Evolutionary conservation across 148 eudicot genomes (phyloP).

Genomic region (Mesembryanthemum crystallinum): DNA sequence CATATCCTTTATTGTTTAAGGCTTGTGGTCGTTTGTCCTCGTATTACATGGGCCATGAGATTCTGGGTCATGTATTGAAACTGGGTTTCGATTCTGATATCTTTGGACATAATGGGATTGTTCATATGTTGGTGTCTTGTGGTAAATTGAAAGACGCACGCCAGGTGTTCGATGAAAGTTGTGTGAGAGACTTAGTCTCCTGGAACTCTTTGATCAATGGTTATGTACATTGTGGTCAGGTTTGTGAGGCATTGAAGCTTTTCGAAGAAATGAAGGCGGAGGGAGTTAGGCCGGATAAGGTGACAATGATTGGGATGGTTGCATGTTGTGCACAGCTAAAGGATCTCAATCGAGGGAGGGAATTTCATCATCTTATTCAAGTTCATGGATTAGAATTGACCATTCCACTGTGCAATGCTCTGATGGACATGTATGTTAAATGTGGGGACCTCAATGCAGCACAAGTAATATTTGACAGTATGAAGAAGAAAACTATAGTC

Average conservation of each 20-base stretch:
- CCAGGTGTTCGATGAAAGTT: constrained; percentile 58
- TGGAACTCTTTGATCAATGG: constrained; percentile 65
- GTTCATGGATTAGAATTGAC: constrained; percentile 36
- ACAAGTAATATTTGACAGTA: constrained; percentile 36
- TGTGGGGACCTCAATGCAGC: constrained; percentile 54
- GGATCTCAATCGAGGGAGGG: constrained; percentile 42
- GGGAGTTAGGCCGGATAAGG: constrained; percentile 46
- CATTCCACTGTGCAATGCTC: constrained; percentile 45
- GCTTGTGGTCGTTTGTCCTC: constrained; percentile 38
- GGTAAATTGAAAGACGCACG: constrained; percentile 40
- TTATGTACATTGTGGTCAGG: constrained; percentile 45
- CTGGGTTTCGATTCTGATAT: constrained; percentile 49
- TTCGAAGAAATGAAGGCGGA: constrained; percentile 46
- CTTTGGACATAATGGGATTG: constrained; percentile 47
- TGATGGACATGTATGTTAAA: constrained; percentile 61
- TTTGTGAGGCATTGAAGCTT: constrained; percentile 36
- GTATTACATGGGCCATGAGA: constrained; percentile 33
- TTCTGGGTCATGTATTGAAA: constrained; percentile 52
- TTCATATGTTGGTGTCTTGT: constrained; percentile 49
- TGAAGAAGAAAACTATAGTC: constrained; percentile 47
- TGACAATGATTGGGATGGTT: constrained; percentile 62
- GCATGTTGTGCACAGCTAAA: constrained; percentile 43
- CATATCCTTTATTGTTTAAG: constrained; percentile 49
- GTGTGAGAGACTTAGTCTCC: constrained; percentile 56
- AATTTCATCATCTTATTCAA: constrained; percentile 39